phyloP scores from a whole-genome alignment of 805 yeast genomes.

The Candida morakotiae region DNA sequence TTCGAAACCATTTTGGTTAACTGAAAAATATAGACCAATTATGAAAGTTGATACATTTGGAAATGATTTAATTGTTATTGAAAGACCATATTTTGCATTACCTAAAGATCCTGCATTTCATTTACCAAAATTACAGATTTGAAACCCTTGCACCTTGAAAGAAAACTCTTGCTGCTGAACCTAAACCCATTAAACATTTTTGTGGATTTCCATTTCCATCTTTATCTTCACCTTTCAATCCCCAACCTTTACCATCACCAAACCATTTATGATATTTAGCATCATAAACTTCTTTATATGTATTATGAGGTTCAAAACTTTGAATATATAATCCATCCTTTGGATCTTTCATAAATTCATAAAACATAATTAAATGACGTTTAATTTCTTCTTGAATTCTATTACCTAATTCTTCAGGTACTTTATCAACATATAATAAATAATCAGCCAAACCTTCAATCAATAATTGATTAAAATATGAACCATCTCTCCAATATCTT shows the following conservation, averaged over 20 bases:
- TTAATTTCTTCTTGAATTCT: constrained; percentile 40
- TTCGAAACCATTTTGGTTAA: constrained; percentile 64
- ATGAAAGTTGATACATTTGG: constrained; percentile 56
- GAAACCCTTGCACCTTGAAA: constrained; percentile 60
- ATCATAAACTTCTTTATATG: constrained; percentile 48
- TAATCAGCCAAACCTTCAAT: constrained; percentile 69
- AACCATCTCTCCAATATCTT: constrained; percentile 62
- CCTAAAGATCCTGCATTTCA: constrained; percentile 64
- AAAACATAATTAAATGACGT: constrained; percentile 54
- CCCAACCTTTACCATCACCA: constrained; percentile 50
- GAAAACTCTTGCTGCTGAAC: constrained; percentile 65
- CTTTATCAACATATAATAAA: constrained; percentile 44
- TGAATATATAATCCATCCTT: constrained; percentile 57
- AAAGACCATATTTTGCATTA: constrained; percentile 62
- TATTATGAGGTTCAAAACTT: constrained; percentile 53
- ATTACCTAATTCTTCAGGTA: constrained; percentile 31
- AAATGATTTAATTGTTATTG: constrained; percentile 66
- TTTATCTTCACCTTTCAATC: constrained; percentile 50
- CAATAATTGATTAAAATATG: constrained; percentile 60
- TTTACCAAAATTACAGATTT: constrained; percentile 50
- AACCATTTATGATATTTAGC: constrained; percentile 46
- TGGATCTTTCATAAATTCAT: constrained; percentile 54
- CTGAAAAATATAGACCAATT: constrained; percentile 71
- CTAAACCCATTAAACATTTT: constrained; percentile 58
- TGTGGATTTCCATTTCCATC: constrained; percentile 38